Percentiles rank a stretch among this genome's conserved stretches.
These are phyloP conservation scores for Prototheca wickerhamii DNA, from an alignment of 163 green algal species.

Conservation along the genomic window DNA sequence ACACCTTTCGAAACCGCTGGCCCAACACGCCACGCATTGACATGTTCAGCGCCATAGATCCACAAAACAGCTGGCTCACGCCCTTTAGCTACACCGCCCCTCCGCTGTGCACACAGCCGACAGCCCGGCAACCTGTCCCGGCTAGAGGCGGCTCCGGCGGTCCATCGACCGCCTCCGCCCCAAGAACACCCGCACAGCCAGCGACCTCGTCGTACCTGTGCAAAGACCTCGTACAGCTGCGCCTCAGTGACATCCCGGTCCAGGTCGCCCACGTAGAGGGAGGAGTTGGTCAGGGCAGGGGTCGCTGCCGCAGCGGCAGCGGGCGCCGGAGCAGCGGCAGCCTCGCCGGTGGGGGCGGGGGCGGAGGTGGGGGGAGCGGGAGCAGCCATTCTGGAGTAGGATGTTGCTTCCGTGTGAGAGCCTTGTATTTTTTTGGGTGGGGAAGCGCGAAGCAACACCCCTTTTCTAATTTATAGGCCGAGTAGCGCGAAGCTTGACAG, in stretches of 20 bases:
- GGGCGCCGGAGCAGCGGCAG: conserved; percentile 7
- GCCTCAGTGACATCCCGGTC: conserved; percentile 87
- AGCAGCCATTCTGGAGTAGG: not conserved
- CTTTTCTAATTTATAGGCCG: conserved; percentile 9
- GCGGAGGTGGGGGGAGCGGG: not conserved
- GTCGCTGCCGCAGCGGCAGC: conserved; percentile 1
- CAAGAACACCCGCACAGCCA: not conserved
- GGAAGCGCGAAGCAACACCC: not conserved
- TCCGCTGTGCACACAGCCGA: too few relatives aligned
- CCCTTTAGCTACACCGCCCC: too few relatives aligned
- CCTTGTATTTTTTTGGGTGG: conserved; percentile 23
- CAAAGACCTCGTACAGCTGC: conserved; percentile 96
- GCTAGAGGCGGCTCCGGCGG: too few relatives aligned
- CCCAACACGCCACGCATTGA: too few relatives aligned
- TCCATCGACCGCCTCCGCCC: not conserved
- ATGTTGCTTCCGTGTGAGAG: not conserved
- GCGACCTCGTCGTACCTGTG: conserved; percentile 54
- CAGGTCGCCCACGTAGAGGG: conserved; percentile 96
- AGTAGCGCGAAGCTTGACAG: not conserved
- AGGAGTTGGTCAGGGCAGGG: conserved; percentile 37
- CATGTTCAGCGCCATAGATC: too few relatives aligned
- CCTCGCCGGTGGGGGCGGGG: conserved; percentile 9
- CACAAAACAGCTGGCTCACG: too few relatives aligned
- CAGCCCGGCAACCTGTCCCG: too few relatives aligned
- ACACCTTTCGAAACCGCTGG: too few relatives aligned